Evolutionary conservation across 805 yeast genomes (phyloP).

Genomic region (Torulaspora franciscae): DNA sequence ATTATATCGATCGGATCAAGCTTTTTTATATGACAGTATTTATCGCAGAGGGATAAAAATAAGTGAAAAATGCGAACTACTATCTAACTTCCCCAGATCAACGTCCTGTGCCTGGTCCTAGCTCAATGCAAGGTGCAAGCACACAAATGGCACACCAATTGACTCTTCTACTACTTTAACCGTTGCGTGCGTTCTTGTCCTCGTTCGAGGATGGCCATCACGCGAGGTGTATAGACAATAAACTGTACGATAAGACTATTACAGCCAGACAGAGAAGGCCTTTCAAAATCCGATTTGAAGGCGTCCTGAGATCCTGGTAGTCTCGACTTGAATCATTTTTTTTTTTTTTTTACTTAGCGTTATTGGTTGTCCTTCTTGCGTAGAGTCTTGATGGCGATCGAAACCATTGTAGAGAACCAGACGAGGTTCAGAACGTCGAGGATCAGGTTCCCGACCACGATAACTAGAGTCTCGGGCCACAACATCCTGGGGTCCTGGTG

Average conservation of each 20-base stretch:
- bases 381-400: constrained; percentile 44
- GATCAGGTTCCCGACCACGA: constrained; percentile 48
- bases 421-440: constrained; percentile 61
- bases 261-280: not conserved
- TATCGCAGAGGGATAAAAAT: constrained; percentile 1
- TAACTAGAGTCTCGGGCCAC: constrained; percentile 35
- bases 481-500: constrained; percentile 43
- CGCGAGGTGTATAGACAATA: constrained; percentile 2
- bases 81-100: too few relatives aligned
- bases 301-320: not conserved
- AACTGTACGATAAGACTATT: constrained; percentile 1
- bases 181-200: not conserved
- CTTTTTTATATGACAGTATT: not conserved
- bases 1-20: not conserved
- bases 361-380: not conserved
- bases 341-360: not conserved
- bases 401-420: constrained; percentile 81
- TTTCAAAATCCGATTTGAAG: constrained; percentile 3
- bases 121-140: too few relatives aligned
- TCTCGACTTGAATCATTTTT: not conserved
- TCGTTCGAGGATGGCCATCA: constrained; percentile 3
- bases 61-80: not conserved
- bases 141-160: too few relatives aligned
- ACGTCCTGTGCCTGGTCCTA: too few relatives aligned
- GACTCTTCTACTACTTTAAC: not conserved